phyloP scores from a whole-genome alignment of 2,329 filamentous ascomycete genomes.

The Colletotrichum sidae region DNA sequence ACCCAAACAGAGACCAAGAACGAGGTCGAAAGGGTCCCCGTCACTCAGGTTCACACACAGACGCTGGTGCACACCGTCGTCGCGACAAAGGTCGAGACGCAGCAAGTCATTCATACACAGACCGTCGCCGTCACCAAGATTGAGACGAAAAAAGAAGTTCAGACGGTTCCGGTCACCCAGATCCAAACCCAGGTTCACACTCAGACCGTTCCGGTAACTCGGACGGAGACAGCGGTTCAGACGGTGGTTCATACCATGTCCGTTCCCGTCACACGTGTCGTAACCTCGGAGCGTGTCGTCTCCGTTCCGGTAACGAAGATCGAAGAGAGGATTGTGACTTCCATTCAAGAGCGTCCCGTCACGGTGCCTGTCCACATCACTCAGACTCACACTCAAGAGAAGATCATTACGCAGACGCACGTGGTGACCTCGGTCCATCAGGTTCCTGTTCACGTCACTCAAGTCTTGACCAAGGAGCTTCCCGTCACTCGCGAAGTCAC shows the following conservation, averaged over 20 bases:
- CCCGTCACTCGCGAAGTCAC: constrained; percentile 10
- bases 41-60: constrained; percentile 1
- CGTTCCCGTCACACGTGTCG: constrained; percentile 22
- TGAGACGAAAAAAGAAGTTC: constrained; percentile 10
- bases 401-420: constrained; percentile 10
- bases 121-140: constrained; percentile 6
- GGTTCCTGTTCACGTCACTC: constrained; percentile 11
- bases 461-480: constrained; percentile 10
- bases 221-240: constrained; percentile 12
- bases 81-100: constrained; percentile 15
- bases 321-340: constrained; percentile 12
- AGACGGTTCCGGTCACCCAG: constrained; percentile 24
- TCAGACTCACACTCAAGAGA: constrained; percentile 15
- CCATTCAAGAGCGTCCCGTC: constrained; percentile 10
- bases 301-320: constrained; percentile 9
- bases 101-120: constrained; percentile 16
- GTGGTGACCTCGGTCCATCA: constrained; percentile 17
- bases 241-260: constrained; percentile 19
- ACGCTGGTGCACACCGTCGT: constrained; percentile 23
- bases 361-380: constrained; percentile 15
- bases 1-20: constrained; percentile 11
- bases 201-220: constrained; percentile 16
- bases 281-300: constrained; percentile 16
- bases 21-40: constrained; percentile 9
- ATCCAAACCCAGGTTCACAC: constrained; percentile 1